Percentiles rank a stretch among this genome's conserved stretches.
Evolutionary conservation across 805 yeast genomes (phyloP).

Genomic region (Kuraishia borneana): DNA sequence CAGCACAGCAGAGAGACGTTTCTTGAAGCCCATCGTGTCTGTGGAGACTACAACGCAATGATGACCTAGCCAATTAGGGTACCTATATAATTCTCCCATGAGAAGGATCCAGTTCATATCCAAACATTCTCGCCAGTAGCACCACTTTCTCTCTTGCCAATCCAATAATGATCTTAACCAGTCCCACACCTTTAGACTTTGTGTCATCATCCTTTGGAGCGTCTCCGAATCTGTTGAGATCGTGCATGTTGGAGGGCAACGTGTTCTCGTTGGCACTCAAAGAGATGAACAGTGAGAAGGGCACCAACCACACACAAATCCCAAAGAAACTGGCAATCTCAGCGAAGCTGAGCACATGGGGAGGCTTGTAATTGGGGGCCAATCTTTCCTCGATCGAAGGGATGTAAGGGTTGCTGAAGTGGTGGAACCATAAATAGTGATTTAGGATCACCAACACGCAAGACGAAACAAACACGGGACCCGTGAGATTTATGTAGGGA

Average conservation of each 20-base stretch:
- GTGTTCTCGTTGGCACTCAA: conserved; percentile 86
- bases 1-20: not conserved
- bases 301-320: conserved; percentile 85
- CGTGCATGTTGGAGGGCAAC: conserved; percentile 40
- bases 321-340: conserved; percentile 96
- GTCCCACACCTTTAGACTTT: conserved; percentile 39
- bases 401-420: conserved; percentile 62
- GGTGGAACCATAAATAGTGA: conserved; percentile 84
- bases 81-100: conserved; percentile 37
- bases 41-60: not conserved
- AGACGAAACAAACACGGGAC: conserved; percentile 59
- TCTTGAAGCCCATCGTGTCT: not conserved
- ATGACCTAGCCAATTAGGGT: no score
- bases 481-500: conserved; percentile 70
- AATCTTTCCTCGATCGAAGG: conserved; percentile 59
- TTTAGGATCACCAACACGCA: conserved; percentile 66
- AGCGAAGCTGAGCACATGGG: conserved; percentile 67
- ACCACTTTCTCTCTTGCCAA: conserved; percentile 34
- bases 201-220: conserved; percentile 19
- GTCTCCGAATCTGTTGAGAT: conserved; percentile 11
- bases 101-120: conserved; percentile 50
- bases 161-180: conserved; percentile 60
- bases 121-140: conserved; percentile 40
- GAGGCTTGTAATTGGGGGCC: conserved; percentile 47
- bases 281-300: conserved; percentile 85